phyloP scores from a whole-genome alignment of 441 rosid species.

The Flueggea neowawraea region DNA sequence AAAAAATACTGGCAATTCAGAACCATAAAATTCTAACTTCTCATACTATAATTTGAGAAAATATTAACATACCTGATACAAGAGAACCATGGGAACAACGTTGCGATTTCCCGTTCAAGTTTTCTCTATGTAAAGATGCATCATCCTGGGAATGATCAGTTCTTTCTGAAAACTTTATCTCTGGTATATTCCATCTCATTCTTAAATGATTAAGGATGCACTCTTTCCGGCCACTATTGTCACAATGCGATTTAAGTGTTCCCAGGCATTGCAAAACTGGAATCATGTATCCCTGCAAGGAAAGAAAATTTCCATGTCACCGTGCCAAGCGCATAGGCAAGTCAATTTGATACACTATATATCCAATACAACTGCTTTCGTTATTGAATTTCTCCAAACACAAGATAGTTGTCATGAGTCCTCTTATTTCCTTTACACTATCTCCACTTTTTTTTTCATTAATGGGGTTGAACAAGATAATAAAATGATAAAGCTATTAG shows the following conservation, averaged over 20 bases:
- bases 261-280: constrained; percentile 76
- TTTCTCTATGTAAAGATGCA: constrained; percentile 11
- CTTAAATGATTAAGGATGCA: constrained; percentile 34
- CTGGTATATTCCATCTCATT: constrained; percentile 57
- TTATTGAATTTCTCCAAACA: neutral
- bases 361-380: neutral
- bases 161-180: constrained; percentile 24
- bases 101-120: constrained; percentile 18
- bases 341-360: neutral
- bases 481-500: too few relatives aligned
- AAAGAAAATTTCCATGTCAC: constrained; percentile 6
- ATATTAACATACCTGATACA: constrained; percentile 6
- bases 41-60: neutral
- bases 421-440: too few relatives aligned
- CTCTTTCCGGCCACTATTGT: constrained; percentile 34
- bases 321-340: constrained; percentile 7
- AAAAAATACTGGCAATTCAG: neutral
- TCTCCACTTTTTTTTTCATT: too few relatives aligned
- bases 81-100: constrained; percentile 8
- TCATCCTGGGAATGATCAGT: constrained; percentile 9
- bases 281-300: constrained; percentile 67
- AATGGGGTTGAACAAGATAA: too few relatives aligned
- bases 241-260: constrained; percentile 55
- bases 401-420: too few relatives aligned
- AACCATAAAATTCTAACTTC: neutral